Base-by-base conservation (phyloP, 345 rosid species). In the Acer negundo region DNA sequence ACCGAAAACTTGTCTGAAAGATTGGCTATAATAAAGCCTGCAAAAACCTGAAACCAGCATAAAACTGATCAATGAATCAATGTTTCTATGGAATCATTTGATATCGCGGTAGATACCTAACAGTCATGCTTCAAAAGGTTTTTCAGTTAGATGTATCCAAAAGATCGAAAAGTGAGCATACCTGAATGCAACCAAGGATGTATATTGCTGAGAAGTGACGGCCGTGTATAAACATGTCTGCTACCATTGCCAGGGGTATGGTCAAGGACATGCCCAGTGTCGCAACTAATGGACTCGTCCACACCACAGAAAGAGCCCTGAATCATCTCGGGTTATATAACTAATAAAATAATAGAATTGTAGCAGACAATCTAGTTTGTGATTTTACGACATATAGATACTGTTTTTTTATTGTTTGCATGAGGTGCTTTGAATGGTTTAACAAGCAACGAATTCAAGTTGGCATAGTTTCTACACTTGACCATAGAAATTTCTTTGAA, bases 251-350 rank as follows among this genome's bases (percentile, higher is more conserved):
- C 0, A 95, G 82, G 2, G 98, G 96, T 73, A 95, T 92, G 12
- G 98, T 90, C 75, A 93, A 88, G 68, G 98, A 92, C 90, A 88
- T 87, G 62, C 98, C 96, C 10, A 91, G 70, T 17, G 97, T 89
- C 0, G 97, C 96, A 10, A 93, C 90, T 69, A 95, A 68, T 5
- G 98, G 98, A 59, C 95, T 92, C 19, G 98, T 92, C 97, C 98
- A 95, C 55, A 95, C 88, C 76, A 93, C 95, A 13, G 92, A 89
- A 19, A 90, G 81, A 19, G 95, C 95, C 98, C 97, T 93, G 90
- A 82, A 76, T 47, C 77, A 75, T 62, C 20, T 56, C 12, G 3
- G 35, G 46, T 55, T 7, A 6, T n/a, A 10, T 47, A 6, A n/a
- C 17, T 2, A 53, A 22, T 2, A 53, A 22, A 53, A 2, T 73